phyloP scores from a whole-genome alignment of 2,329 filamentous ascomycete species.

The Aspergillus versicolor region DNA sequence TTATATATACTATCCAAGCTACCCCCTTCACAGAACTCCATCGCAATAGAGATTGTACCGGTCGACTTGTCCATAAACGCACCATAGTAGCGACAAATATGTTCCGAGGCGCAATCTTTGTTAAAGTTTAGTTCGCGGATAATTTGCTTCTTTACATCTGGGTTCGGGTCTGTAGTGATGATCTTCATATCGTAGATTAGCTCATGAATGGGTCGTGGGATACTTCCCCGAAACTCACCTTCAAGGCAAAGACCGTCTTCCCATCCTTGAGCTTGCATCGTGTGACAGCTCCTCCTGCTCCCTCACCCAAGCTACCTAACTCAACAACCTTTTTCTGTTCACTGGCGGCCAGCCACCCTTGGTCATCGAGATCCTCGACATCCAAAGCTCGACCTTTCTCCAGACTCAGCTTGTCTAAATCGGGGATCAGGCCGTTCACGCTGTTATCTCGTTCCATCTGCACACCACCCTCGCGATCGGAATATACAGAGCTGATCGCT shows the following conservation, averaged over 20 bases:
- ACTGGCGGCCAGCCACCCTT: slow-evolving; percentile 91
- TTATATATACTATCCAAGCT: slow-evolving; percentile 96
- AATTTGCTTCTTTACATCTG: slow-evolving; percentile 98
- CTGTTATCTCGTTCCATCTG: slow-evolving; percentile 83
- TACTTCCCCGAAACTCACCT: slow-evolving; percentile 58
- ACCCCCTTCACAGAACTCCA: slow-evolving; percentile 98
- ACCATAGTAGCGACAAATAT: slow-evolving; percentile 97
- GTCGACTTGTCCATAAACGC: slow-evolving; percentile 96
- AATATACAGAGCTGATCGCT: slow-evolving; percentile 81
- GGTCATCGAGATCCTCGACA: slow-evolving; percentile 91
- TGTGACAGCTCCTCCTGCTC: slow-evolving; percentile 92
- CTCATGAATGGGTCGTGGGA: background rate
- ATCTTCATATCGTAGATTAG: slow-evolving; percentile 57
- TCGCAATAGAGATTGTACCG: slow-evolving; percentile 94
- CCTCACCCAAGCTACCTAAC: slow-evolving; percentile 86
- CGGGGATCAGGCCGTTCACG: slow-evolving; percentile 70
- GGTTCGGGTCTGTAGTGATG: slow-evolving; percentile 96
- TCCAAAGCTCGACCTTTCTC: slow-evolving; percentile 83
- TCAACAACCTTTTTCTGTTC: slow-evolving; percentile 85
- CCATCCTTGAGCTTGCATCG: slow-evolving; percentile 84
- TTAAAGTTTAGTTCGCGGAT: slow-evolving; percentile 96
- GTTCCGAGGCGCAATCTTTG: slow-evolving; percentile 91
- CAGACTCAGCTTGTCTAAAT: slow-evolving; percentile 75
- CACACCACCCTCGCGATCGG: slow-evolving; percentile 71
- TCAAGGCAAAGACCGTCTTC: slow-evolving; percentile 92